Evolutionary conservation across 2,329 filamentous ascomycete genomes (phyloP).

Genomic region (Alternaria arbusti): DNA sequence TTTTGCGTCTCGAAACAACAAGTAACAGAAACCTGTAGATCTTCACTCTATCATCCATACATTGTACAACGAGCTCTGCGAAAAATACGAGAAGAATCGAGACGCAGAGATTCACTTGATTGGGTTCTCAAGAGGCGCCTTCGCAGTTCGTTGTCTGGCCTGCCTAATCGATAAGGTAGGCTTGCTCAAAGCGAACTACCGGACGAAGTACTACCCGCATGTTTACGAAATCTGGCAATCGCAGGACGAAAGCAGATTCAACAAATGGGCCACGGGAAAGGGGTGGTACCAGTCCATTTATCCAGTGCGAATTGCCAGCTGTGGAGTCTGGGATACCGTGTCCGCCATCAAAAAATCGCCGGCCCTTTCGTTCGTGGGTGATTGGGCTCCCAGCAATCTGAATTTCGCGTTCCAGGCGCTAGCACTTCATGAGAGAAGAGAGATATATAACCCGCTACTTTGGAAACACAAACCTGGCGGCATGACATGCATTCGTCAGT

Average conservation of each 20-base stretch:
- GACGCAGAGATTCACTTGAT: background rate
- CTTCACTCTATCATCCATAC: accelerated
- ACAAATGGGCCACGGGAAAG: no score
- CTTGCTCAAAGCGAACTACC: no score
- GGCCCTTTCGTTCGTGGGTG: background rate
- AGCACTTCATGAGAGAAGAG: accelerated
- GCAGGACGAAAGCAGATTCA: background rate
- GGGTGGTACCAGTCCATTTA: no score
- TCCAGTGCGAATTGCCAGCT: background rate
- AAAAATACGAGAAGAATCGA: accelerated
- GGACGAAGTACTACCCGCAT: accelerated
- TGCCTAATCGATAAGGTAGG: no score
- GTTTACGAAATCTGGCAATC: background rate
- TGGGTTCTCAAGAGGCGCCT: background rate
- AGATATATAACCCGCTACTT: accelerated
- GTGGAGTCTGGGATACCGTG: background rate
- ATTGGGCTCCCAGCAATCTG: accelerated
- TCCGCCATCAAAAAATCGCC: background rate
- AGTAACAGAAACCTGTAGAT: background rate
- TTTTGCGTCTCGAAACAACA: no score
- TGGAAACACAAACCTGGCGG: accelerated
- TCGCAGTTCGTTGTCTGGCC: background rate
- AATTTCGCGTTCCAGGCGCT: background rate
- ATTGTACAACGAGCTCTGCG: background rate
- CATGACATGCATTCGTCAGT: accelerated